These are phyloP conservation scores for Chimonanthus praecox DNA, from an alignment of 164 flowering plant genomes.

Conservation along the genomic window DNA sequence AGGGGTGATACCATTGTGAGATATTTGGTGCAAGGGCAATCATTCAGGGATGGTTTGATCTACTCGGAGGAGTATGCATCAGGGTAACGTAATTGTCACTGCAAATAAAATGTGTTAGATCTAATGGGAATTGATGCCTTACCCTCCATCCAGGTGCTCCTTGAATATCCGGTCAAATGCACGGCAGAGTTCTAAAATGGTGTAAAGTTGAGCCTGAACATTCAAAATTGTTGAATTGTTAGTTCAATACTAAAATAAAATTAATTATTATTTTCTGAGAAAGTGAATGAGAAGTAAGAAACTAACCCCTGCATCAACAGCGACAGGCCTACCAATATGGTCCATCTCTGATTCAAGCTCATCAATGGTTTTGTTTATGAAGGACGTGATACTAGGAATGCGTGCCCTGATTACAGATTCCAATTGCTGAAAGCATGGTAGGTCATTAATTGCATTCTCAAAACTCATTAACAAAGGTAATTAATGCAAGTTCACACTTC, in stretches of 20 bases:
- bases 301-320: conserved; percentile 82
- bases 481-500: background rate
- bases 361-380: conserved; percentile 62
- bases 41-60: background rate
- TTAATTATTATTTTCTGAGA: background rate
- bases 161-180: conserved; percentile 72
- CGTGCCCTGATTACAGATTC: conserved; percentile 77
- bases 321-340: conserved; percentile 82
- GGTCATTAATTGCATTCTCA: background rate
- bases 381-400: conserved; percentile 81
- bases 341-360: conserved; percentile 77
- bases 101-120: too few species aligned
- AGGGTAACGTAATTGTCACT: background rate
- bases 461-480: background rate
- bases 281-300: background rate
- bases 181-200: conserved; percentile 78
- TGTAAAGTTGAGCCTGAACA: conserved; percentile 71
- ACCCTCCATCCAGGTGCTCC: conserved; percentile 91
- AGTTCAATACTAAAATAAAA: background rate
- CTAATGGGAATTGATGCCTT: conserved; percentile 1
- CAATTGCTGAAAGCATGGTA: conserved; percentile 49
- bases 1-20: background rate
- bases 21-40: background rate
- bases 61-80: background rate
- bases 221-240: background rate